Evolutionary conservation across 306 rosid genomes (phyloP).

Genomic region (Corylus americana): DNA sequence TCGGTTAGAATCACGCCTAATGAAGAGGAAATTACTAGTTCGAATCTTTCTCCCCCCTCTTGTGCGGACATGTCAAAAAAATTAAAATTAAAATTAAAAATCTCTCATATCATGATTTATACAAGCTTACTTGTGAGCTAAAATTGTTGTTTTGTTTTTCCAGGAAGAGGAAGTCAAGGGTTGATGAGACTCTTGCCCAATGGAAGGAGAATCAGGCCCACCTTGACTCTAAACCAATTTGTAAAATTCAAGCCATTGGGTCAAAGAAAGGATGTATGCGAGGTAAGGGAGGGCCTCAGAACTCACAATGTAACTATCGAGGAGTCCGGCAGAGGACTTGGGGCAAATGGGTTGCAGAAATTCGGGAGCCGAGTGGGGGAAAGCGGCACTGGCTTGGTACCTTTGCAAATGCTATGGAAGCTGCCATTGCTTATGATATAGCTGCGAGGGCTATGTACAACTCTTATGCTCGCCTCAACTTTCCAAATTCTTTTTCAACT

Average conservation of each 20-base stretch:
- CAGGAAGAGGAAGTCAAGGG: constrained; percentile 72
- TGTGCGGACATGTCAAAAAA: too few relatives aligned
- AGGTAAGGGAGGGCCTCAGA: constrained; percentile 55
- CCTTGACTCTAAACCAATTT: constrained; percentile 34
- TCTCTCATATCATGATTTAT: too few relatives aligned
- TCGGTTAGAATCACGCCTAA: too few relatives aligned
- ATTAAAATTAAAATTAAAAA: too few relatives aligned
- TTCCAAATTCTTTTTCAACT: constrained; percentile 42
- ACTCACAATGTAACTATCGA: too few relatives aligned
- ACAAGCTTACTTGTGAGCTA: too few relatives aligned
- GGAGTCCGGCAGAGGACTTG: too few relatives aligned
- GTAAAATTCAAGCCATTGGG: constrained; percentile 71
- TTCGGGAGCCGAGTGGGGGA: too few relatives aligned
- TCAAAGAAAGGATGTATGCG: constrained; percentile 97
- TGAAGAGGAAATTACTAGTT: too few relatives aligned
- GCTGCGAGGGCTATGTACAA: constrained; percentile 92
- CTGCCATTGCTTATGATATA: constrained; percentile 74
- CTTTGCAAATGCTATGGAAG: constrained; percentile 62
- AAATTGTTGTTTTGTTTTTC: constrained; percentile 11
- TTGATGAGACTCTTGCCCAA: constrained; percentile 66
- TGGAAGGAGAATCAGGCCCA: constrained; percentile 62
- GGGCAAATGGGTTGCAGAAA: too few relatives aligned
- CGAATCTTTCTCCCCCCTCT: too few relatives aligned
- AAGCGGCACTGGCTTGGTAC: constrained; percentile 79
- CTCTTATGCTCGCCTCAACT: constrained; percentile 67